phyloP scores from a whole-genome alignment of 257 asterid species.

The Oldenlandia corymbosa region DNA sequence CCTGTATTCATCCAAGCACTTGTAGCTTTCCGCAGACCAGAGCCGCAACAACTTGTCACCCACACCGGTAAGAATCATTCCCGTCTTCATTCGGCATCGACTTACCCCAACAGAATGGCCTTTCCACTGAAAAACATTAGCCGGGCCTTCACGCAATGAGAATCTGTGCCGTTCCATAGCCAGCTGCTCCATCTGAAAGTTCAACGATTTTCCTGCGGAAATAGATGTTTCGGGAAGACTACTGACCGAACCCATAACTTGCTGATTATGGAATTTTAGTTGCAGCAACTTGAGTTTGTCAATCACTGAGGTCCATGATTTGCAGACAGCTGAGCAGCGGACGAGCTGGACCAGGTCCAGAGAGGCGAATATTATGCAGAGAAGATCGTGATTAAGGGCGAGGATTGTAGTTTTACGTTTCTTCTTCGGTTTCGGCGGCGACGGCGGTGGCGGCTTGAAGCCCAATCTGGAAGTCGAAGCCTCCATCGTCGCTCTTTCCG shows the following conservation, averaged over 20 bases:
- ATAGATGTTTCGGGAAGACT: constrained; percentile 29
- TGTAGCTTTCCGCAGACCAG: constrained; percentile 94
- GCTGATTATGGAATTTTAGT: constrained; percentile 48
- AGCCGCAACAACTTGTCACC: constrained; percentile 98
- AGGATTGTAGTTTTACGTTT: too few relatives aligned
- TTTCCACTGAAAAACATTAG: constrained; percentile 63
- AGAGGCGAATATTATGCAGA: not conserved
- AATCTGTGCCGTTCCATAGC: constrained; percentile 59
- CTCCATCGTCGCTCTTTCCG: too few relatives aligned
- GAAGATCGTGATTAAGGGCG: too few relatives aligned
- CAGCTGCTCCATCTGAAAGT: constrained; percentile 50
- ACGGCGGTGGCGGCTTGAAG: too few relatives aligned
- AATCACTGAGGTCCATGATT: constrained; percentile 46
- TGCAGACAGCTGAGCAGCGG: too few relatives aligned
- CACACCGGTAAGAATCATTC: constrained; percentile 80
- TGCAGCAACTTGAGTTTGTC: constrained; percentile 67
- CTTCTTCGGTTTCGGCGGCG: too few relatives aligned
- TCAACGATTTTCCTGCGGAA: constrained; percentile 36
- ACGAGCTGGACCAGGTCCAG: too few relatives aligned
- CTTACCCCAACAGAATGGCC: constrained; percentile 72
- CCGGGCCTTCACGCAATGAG: constrained; percentile 46
- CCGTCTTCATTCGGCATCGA: constrained; percentile 92
- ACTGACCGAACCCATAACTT: constrained; percentile 25
- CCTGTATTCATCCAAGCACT: constrained; percentile 63
- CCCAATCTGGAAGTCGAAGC: too few relatives aligned